Evolutionary conservation across 805 yeast species (phyloP), one percentile per base, ranked within the genome.

Genomic region (Starmera pachycereana): DNA sequence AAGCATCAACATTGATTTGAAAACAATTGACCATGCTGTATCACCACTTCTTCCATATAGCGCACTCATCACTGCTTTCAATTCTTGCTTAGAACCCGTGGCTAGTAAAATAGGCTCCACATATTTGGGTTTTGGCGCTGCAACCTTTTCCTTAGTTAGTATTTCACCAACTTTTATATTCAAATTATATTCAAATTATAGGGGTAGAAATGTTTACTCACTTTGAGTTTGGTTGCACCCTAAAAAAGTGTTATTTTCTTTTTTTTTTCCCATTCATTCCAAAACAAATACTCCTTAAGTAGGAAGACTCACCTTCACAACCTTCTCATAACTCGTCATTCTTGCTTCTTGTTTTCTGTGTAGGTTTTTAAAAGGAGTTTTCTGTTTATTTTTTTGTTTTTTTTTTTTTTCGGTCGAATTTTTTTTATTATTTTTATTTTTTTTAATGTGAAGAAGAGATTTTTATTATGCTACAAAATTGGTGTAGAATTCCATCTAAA

Each of bases 121-220:
- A 57, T 92, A 92, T 60, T 92, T 92, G 32, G 94, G 82, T 62
- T 92, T 92, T 7, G 98, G 98, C n/a, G 97, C 96, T 10, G 97
- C 97, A 64, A 86, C 74, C 76, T 54, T 9, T n/a, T 30, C n/a
- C 16, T 30, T n/a, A 30, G 32, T 30, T 8, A 12, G 16, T n/a
- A 7, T 30, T n/a, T 6, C 12, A 29, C 30, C 10, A n/a, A n/a
- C n/a, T n/a, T n/a, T n/a, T n/a, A n/a, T n/a, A n/a, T n/a, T n/a
- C n/a, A n/a, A n/a, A n/a, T n/a, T n/a, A n/a, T n/a, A n/a, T n/a
- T n/a, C n/a, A n/a, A n/a, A n/a, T n/a, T 44, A 36, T 14, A 22
- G 30, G 35, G 27, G 30, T 14, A 14, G 32, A 13, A 12, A 32
- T 40, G 29, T n/a, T 32, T 13, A 22, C 32, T 28, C 14, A 53